phyloP scores from a whole-genome alignment of 1,139 yeast species.

The Debaryomyces coudertii region DNA sequence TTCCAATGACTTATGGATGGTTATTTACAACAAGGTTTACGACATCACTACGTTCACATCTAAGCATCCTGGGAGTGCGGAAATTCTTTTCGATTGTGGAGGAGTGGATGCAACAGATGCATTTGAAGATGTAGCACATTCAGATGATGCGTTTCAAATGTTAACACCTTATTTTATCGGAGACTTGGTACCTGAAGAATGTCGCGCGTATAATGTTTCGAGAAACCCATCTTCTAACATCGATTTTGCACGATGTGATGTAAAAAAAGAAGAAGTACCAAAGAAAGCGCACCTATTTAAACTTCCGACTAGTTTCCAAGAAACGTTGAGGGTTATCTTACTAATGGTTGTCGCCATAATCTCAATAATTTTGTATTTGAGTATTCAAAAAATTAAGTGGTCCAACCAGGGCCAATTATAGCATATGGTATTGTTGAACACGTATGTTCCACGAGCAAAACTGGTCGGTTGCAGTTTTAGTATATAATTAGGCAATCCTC shows the following conservation, averaged over 20 bases:
- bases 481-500: not conserved
- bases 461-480: not conserved
- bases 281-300: slow-evolving; percentile 11
- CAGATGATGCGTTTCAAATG: slow-evolving; percentile 47
- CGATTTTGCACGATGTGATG: not conserved
- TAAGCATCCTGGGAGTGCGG: slow-evolving; percentile 73
- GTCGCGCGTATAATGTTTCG: slow-evolving; percentile 5
- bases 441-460: not conserved
- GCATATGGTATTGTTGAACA: not conserved
- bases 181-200: slow-evolving; percentile 23
- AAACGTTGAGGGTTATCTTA: slow-evolving; percentile 23
- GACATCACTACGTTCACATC: slow-evolving; percentile 53
- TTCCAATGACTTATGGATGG: slow-evolving; percentile 65
- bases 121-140: slow-evolving; percentile 56
- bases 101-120: slow-evolving; percentile 74
- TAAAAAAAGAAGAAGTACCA: slow-evolving; percentile 11
- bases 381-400: slow-evolving; percentile 37
- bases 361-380: slow-evolving; percentile 30
- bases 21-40: slow-evolving; percentile 63
- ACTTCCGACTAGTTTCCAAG: slow-evolving; percentile 17
- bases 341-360: slow-evolving; percentile 29
- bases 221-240: slow-evolving; percentile 8
- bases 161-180: slow-evolving; percentile 43
- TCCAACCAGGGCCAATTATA: slow-evolving; percentile 10
- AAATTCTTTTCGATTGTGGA: slow-evolving; percentile 67